These are phyloP conservation scores for Nannizzia gypsea DNA, from an alignment of 2,329 filamentous ascomycete genomes.

Conservation along the genomic window DNA sequence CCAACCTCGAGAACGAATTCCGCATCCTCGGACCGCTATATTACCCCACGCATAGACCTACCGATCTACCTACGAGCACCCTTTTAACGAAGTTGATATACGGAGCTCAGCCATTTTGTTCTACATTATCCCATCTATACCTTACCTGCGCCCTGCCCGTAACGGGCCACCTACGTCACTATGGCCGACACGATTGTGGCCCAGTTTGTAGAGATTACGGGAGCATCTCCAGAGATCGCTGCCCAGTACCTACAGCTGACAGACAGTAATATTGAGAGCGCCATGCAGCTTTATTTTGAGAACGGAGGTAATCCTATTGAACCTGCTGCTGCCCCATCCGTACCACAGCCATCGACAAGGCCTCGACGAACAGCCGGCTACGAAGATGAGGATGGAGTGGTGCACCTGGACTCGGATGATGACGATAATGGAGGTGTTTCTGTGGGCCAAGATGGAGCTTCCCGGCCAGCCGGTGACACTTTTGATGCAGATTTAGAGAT, in stretches of 20 bases:
- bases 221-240: conserved; percentile 59
- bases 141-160: background rate
- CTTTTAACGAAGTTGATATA: background rate
- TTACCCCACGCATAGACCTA: background rate
- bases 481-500: conserved; percentile 88
- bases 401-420: conserved; percentile 68
- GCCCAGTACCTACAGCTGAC: conserved; percentile 73
- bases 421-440: conserved; percentile 34
- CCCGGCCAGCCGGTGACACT: conserved; percentile 29
- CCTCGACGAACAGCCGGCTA: conserved; percentile 28
- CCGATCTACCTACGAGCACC: background rate
- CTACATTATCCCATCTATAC: background rate
- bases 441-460: conserved; percentile 21
- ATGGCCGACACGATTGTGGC: conserved; percentile 61
- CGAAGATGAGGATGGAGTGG: conserved; percentile 48
- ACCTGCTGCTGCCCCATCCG: conserved; percentile 20
- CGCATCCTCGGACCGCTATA: background rate
- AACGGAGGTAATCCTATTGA: conserved; percentile 55
- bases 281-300: conserved; percentile 81
- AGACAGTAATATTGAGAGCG: conserved; percentile 72
- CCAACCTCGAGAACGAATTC: background rate
- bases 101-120: too few relatives aligned
- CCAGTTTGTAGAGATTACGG: conserved; percentile 73
- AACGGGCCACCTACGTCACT: conserved; percentile 13
- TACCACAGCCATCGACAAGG: conserved; percentile 23